Percentiles rank a stretch among this genome's conserved stretches.
phyloP scores from a whole-genome alignment of 2,329 filamentous ascomycete species.

The Celoporthe dispersa region DNA sequence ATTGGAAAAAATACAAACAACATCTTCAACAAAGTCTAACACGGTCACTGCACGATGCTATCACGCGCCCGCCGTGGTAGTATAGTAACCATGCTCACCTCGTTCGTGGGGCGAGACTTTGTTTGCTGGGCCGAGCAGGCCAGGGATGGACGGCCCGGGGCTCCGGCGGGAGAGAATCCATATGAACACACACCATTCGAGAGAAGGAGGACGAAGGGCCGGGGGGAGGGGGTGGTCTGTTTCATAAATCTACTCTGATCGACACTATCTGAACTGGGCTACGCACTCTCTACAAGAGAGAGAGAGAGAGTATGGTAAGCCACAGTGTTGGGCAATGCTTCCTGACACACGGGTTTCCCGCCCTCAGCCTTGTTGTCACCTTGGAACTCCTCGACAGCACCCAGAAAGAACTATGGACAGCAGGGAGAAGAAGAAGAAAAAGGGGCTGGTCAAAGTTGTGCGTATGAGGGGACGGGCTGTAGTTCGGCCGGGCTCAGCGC shows the following conservation, averaged over 20 bases:
- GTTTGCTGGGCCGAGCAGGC: background rate
- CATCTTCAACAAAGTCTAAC: background rate
- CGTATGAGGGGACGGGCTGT: background rate
- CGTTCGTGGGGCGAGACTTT: background rate
- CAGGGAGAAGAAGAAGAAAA: too few relatives aligned
- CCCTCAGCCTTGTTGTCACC: background rate
- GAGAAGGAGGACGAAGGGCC: background rate
- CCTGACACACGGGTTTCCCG: background rate
- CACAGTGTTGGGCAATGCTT: background rate
- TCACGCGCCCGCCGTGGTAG: background rate
- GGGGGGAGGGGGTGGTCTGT: background rate
- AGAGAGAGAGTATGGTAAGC: background rate
- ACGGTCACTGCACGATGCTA: background rate
- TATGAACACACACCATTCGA: background rate
- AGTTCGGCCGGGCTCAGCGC: background rate
- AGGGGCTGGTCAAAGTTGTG: background rate
- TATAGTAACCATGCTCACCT: background rate
- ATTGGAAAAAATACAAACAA: background rate
- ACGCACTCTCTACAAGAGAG: background rate
- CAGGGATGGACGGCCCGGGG: constrained; percentile 3
- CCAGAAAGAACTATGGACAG: too few relatives aligned
- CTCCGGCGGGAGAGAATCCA: constrained; percentile 2
- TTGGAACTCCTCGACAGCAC: too few relatives aligned
- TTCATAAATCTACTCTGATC: background rate
- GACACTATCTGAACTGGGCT: background rate